Base-by-base conservation (phyloP, 345 rosid genomes). In the Punica granatum region DNA sequence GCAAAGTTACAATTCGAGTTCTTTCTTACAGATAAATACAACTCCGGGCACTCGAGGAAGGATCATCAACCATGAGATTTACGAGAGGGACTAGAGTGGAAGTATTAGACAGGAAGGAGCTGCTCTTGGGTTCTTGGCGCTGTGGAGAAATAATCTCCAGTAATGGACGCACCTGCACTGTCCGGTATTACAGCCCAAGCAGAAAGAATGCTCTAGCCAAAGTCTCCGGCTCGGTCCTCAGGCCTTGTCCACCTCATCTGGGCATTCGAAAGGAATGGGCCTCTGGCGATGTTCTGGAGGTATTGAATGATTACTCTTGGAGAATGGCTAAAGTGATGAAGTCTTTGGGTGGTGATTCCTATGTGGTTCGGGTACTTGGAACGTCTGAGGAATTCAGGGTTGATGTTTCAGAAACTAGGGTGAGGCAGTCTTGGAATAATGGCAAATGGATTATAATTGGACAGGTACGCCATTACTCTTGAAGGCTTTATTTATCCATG, bases 261-360 rank as follows among this genome's bases (percentile, higher is more conserved):
- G 77, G 69, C 34, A 79, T 74, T 61, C 65, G 71, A 6, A 79
- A 76, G 53, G 72, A 72, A 69, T 88, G 89, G 92, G 61, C 66
- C 71, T 81, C 83, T 51, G 93, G 93, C 69, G 91, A 91, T 79
- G 83, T 89, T 37, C 80, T 91, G 2, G 97, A 91, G 85, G 90
- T 89, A 65, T 81, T 79, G 61, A 71, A 84, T 37, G 71, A 69
- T 69, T 77, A 77, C 71, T 83, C 84, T n/a, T 91, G 97, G 97
- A 91, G 83, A 79, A 83, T 84, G 84, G 97, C 88, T 26, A 85
- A 78, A 15, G 77, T 91, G 46, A 80, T 77, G 3, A 78, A 78
- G 71, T 76, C 83, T 69, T 76, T 86, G 77, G 79, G 75, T 36
- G 77, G 72, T 60, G 77, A 72, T n/a, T 69, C 73, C 67, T 72